These are phyloP conservation scores for Fraxinus platypoda DNA, from an alignment of 305 asterid genomes.

Conservation along the genomic window DNA sequence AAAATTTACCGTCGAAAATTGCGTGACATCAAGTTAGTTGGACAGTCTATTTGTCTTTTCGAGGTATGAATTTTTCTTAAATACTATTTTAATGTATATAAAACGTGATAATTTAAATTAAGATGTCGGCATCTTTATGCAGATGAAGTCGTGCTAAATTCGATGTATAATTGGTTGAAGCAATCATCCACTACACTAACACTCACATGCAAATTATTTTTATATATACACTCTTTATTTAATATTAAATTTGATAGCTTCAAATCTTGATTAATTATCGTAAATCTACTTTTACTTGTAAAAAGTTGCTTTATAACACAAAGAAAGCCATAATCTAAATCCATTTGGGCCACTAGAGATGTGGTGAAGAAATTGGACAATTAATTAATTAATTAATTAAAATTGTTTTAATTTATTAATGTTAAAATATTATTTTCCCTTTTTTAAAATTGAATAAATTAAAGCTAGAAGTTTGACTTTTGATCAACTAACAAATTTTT, in stretches of 20 bases:
- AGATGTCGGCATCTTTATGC: not conserved
- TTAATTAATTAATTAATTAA: too few relatives aligned
- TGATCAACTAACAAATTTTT: too few relatives aligned
- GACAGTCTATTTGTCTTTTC: not conserved
- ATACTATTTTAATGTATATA: not conserved
- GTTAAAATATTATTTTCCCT: too few relatives aligned
- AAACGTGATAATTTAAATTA: not conserved
- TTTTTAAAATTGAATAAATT: too few relatives aligned
- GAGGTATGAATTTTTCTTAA: not conserved
- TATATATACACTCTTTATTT: not conserved
- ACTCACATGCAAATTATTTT: not conserved
- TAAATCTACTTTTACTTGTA: not conserved
- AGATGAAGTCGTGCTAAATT: not conserved
- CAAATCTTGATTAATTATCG: not conserved
- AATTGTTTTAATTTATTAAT: too few relatives aligned
- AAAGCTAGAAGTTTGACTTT: too few relatives aligned
- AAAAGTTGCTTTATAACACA: not conserved
- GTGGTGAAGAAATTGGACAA: not conserved
- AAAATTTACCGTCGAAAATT: not conserved
- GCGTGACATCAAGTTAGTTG: not conserved
- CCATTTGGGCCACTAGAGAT: not conserved
- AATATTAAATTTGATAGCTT: not conserved
- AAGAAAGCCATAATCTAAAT: not conserved
- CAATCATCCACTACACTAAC: not conserved
- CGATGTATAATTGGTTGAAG: not conserved